Conservation (phyloP, 371 early-diverging fungal genomes). For the Chytridium lagenaria region DNA sequence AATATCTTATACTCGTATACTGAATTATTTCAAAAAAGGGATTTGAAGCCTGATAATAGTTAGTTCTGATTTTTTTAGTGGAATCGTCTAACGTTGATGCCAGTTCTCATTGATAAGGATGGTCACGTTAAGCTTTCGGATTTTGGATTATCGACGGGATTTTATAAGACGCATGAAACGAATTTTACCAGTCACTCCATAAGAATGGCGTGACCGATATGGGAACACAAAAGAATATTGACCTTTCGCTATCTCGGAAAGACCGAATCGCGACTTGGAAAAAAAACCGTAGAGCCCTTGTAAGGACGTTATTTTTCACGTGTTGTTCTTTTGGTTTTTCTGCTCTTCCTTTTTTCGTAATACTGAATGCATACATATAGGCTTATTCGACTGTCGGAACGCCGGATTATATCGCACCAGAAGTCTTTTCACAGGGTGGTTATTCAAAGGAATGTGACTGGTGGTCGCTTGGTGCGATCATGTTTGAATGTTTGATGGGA, state of each 20-base stretch:
- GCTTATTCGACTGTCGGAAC: conserved; percentile 89
- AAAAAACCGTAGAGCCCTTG: conserved; percentile 87
- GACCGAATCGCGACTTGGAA: conserved; percentile 90
- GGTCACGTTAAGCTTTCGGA: conserved; percentile 93
- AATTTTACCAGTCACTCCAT: conserved; percentile 78
- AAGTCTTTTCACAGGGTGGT: conserved; percentile 65
- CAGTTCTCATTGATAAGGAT: conserved; percentile 67
- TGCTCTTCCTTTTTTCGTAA: not conserved
- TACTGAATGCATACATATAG: conserved; percentile 14
- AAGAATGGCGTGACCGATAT: conserved; percentile 22
- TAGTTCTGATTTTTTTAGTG: not conserved
- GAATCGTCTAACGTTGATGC: not conserved
- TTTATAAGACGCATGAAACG: conserved; percentile 97
- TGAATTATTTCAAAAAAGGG: conserved; percentile 60
- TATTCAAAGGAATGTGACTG: conserved; percentile 98
- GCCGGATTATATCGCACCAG: conserved; percentile 97
- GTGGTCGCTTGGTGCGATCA: conserved; percentile 99
- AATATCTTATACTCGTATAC: conserved; percentile 1
- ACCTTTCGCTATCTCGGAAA: conserved; percentile 65
- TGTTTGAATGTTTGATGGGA: conserved; percentile 96
- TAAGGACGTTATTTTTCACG: conserved; percentile 31
- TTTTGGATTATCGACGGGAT: conserved; percentile 98
- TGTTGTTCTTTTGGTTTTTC: conserved; percentile 2
- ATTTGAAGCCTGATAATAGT: conserved; percentile 55
- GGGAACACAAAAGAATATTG: conserved; percentile 72